Conservation (phyloP, 2,329 filamentous ascomycete species). For the Cadophora sp. region DNA sequence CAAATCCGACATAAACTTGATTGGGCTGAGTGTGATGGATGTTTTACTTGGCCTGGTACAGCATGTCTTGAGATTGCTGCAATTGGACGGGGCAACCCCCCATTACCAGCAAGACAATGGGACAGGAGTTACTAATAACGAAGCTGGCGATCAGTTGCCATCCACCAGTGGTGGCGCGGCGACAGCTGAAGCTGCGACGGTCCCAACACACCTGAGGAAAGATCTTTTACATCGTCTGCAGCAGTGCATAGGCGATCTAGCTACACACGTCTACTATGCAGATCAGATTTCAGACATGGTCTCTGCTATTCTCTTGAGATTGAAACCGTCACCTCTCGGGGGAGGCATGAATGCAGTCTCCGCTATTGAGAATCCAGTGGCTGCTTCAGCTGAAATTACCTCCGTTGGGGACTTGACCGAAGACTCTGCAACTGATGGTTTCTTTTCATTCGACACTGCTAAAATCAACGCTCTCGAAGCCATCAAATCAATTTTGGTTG, state of each 20-base stretch:
- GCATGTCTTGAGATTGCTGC: constrained; percentile 80
- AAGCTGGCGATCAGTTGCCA: constrained; percentile 21
- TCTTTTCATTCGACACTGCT: constrained; percentile 68
- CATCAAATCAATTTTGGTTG: constrained; percentile 81
- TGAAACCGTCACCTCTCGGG: constrained; percentile 68
- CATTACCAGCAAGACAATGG: constrained; percentile 45
- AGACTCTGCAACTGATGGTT: constrained; percentile 59
- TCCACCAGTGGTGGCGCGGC: constrained; percentile 35
- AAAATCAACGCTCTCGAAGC: constrained; percentile 74
- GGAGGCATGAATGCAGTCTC: constrained; percentile 52
- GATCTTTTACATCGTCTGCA: constrained; percentile 76
- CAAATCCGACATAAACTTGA: constrained; percentile 88
- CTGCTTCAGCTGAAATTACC: constrained; percentile 56
- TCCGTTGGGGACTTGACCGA: constrained; percentile 57
- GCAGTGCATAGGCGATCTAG: constrained; percentile 85
- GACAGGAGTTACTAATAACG: constrained; percentile 22
- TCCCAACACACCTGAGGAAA: constrained; percentile 60
- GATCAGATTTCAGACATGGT: constrained; percentile 98
- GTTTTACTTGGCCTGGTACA: constrained; percentile 84
- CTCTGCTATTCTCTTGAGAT: constrained; percentile 74
- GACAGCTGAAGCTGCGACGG: constrained; percentile 48
- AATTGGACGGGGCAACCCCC: constrained; percentile 56
- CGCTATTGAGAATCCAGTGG: constrained; percentile 51
- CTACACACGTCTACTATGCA: constrained; percentile 95
- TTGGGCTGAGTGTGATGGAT: constrained; percentile 96